These are phyloP conservation scores for Alternaria sp. DNA, from an alignment of 2,329 filamentous ascomycete species.

Conservation along the genomic window DNA sequence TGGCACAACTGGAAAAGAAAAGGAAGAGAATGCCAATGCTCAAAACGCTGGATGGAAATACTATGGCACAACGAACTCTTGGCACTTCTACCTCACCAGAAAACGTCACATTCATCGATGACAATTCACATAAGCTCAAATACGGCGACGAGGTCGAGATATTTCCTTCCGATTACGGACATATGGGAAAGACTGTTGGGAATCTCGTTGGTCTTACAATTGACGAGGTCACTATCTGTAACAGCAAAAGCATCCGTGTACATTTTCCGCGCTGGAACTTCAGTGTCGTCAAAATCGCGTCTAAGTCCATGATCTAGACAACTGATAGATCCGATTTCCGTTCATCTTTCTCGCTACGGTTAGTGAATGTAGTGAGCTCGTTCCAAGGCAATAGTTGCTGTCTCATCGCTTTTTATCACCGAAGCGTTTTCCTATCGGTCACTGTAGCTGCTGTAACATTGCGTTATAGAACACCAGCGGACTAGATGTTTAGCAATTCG, in stretches of 20 bases:
- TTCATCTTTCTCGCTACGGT: not conserved
- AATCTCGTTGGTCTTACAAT: conserved; percentile 34
- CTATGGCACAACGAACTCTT: conserved; percentile 51
- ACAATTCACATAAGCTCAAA: conserved; percentile 61
- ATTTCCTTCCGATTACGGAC: conserved; percentile 41
- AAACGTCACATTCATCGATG: conserved; percentile 53
- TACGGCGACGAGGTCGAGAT: conserved; percentile 61
- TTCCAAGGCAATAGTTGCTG: not conserved
- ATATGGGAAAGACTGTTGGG: conserved; percentile 36
- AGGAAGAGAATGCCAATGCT: conserved; percentile 48
- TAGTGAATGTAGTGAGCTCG: not conserved
- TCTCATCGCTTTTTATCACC: not conserved
- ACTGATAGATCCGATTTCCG: not conserved
- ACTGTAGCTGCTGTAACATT: not conserved
- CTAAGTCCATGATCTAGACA: not conserved
- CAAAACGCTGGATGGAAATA: conserved; percentile 44
- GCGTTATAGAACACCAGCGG: not conserved
- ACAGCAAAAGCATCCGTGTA: conserved; percentile 31
- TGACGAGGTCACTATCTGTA: conserved; percentile 37
- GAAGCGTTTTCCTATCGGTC: not conserved
- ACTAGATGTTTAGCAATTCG: not conserved
- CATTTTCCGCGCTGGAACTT: conserved; percentile 52
- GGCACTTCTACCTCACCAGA: conserved; percentile 54
- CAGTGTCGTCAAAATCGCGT: conserved; percentile 25
- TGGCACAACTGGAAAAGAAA: conserved; percentile 53